Evolutionary conservation across 306 rosid species (phyloP).

Genomic region (Astragalus membranaceus): DNA sequence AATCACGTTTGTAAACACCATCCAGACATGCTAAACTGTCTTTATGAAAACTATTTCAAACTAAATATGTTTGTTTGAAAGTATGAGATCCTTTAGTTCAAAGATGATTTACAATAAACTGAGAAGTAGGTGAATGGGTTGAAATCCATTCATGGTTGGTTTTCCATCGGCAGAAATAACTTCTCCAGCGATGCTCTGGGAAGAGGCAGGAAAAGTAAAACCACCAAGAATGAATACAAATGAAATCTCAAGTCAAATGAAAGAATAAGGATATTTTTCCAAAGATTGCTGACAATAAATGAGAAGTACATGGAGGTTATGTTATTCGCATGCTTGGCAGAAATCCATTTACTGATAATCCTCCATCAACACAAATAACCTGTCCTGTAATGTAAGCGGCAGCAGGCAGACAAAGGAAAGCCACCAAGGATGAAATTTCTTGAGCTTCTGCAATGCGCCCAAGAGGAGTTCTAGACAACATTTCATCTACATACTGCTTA

Average conservation of each 20-base stretch:
- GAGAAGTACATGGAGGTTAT: constrained; percentile 12
- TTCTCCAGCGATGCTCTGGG: constrained; percentile 53
- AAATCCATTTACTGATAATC: constrained; percentile 63
- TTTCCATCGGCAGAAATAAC: constrained; percentile 56
- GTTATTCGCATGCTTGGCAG: constrained; percentile 28
- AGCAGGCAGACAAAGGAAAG: too few species aligned
- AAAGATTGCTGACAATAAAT: background rate
- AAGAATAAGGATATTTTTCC: background rate
- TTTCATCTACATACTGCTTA: constrained; percentile 43
- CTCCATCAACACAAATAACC: too few species aligned
- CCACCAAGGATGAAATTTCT: too few species aligned
- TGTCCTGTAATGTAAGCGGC: too few species aligned
- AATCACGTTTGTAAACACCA: too few species aligned
- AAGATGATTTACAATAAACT: background rate
- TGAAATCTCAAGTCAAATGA: background rate
- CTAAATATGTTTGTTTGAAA: background rate
- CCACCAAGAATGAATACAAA: constrained; percentile 29
- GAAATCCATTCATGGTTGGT: constrained; percentile 36
- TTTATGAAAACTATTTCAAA: too few species aligned
- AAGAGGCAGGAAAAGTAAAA: constrained; percentile 54
- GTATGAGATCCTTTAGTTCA: background rate
- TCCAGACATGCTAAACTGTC: too few species aligned
- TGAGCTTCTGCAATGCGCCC: constrained; percentile 62
- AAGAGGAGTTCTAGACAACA: constrained; percentile 48
- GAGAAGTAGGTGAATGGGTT: background rate